Evolutionary conservation across 345 rosid genomes (phyloP).

Genomic region (Populus tremula): DNA sequence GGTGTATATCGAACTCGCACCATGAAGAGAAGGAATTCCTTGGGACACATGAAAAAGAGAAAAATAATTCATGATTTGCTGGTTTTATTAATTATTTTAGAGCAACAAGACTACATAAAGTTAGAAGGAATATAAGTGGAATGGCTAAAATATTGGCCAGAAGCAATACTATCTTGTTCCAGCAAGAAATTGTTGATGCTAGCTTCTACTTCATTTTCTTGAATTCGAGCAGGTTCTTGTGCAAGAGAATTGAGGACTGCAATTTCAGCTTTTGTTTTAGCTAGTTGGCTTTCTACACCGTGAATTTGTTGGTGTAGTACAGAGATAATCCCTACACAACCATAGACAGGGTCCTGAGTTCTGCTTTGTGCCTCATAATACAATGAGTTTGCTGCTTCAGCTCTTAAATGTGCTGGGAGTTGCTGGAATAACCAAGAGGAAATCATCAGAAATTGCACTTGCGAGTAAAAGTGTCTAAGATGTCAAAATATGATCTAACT

Average conservation of each 20-base stretch:
- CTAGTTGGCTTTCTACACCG: slow-evolving; percentile 36
- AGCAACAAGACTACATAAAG: background rate
- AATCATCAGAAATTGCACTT: background rate
- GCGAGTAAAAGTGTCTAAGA: no score
- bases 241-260: slow-evolving; percentile 16
- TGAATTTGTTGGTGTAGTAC: slow-evolving; percentile 47
- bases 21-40: background rate
- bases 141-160: background rate
- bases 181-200: background rate
- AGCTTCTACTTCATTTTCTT: background rate
- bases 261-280: slow-evolving; percentile 48
- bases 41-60: background rate
- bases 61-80: background rate
- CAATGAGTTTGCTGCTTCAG: slow-evolving; percentile 47
- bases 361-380: slow-evolving; percentile 58
- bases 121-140: background rate
- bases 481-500: background rate
- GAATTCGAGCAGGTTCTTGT: background rate
- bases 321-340: slow-evolving; percentile 50
- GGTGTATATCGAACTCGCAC: background rate
- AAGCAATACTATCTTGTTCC: background rate
- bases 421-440: slow-evolving; percentile 25
- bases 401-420: slow-evolving; percentile 43
- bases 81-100: background rate
- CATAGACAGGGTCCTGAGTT: slow-evolving; percentile 56